Conservation (phyloP, 129 eudicot genomes). For the Saposhnikovia divaricata region DNA sequence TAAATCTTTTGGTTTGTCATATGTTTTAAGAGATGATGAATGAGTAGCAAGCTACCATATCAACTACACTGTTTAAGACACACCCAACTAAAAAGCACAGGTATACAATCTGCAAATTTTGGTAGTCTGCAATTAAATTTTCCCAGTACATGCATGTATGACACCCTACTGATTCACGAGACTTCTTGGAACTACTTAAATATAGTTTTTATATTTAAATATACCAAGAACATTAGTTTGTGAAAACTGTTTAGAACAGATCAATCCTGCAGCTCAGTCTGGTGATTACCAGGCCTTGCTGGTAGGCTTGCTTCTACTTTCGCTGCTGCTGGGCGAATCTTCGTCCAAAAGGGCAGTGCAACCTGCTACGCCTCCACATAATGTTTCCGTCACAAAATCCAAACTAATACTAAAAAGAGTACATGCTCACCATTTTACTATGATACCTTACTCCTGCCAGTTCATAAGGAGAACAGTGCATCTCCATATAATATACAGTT, state of each 20-base stretch:
- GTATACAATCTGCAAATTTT: background rate
- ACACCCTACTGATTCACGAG: background rate
- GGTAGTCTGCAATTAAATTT: background rate
- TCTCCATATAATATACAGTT: slow-evolving; percentile 83
- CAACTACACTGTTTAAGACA: too few species aligned
- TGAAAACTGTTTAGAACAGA: background rate
- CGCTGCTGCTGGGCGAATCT: background rate
- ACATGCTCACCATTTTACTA: background rate
- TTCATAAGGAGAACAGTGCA: slow-evolving; percentile 70
- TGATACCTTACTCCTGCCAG: slow-evolving; percentile 48
- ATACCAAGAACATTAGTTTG: background rate
- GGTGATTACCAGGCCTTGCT: background rate
- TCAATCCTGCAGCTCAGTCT: background rate
- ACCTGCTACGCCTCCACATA: background rate
- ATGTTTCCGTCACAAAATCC: slow-evolving; percentile 1
- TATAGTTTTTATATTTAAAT: too few species aligned
- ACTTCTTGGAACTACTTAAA: too few species aligned
- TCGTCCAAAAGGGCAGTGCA: background rate
- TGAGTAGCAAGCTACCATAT: background rate
- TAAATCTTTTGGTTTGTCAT: background rate
- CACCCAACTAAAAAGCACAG: background rate
- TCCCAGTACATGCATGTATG: too few species aligned
- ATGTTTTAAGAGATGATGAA: background rate
- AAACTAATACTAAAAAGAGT: background rate
- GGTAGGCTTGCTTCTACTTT: background rate